Conservation (phyloP, 1,284 basidiomycete genomes). For the Cryptococcus floricola region DNA sequence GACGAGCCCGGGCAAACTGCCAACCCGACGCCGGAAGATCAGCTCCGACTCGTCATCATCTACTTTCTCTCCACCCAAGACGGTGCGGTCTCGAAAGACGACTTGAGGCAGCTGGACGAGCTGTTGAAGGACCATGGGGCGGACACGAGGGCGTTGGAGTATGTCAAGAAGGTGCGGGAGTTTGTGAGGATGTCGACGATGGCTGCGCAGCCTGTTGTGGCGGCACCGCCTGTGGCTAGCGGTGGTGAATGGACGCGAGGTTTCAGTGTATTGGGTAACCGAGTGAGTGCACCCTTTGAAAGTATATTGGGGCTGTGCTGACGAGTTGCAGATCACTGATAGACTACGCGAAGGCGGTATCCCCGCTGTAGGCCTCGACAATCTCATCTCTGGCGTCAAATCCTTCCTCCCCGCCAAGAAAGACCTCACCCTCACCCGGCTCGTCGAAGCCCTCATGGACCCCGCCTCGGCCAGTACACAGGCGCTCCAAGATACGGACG, state of each 20-base stretch:
- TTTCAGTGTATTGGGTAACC: constrained; percentile 86
- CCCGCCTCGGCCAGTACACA: constrained; percentile 85
- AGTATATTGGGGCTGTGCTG: background rate
- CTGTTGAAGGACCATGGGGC: constrained; percentile 76
- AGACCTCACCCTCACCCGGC: constrained; percentile 83
- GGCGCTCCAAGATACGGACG: constrained; percentile 92
- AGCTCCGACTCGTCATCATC: constrained; percentile 86
- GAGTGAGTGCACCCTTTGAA: constrained; percentile 55
- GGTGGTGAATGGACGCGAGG: constrained; percentile 66
- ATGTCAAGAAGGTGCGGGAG: constrained; percentile 86
- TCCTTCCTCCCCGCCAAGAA: constrained; percentile 97
- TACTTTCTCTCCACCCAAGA: constrained; percentile 88
- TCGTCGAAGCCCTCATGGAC: constrained; percentile 96
- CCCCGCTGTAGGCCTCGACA: constrained; percentile 66
- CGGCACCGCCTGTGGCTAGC: constrained; percentile 46
- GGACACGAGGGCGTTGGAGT: constrained; percentile 81
- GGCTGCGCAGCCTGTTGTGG: constrained; percentile 66
- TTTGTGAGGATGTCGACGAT: constrained; percentile 86
- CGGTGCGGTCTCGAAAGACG: constrained; percentile 74
- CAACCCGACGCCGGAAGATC: constrained; percentile 66
- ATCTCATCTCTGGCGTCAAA: constrained; percentile 94
- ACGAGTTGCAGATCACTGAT: constrained; percentile 62
- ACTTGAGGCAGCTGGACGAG: constrained; percentile 79
- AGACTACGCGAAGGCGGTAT: constrained; percentile 85
- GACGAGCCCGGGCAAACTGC: constrained; percentile 58